Conservation (phyloP, 2,329 filamentous ascomycete genomes). For the Emmonsiellopsis sp. region DNA sequence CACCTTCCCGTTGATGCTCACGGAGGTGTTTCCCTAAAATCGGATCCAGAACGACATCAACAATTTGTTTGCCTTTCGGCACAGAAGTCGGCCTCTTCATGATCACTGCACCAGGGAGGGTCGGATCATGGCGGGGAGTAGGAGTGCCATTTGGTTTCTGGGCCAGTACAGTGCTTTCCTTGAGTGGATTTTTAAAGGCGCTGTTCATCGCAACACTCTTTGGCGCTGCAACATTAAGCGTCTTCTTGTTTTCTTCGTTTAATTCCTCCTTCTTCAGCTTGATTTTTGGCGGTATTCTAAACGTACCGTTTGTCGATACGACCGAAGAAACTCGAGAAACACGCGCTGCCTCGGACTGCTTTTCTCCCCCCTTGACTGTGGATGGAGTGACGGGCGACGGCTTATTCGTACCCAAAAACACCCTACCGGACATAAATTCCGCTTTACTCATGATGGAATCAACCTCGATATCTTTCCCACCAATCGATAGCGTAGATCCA, state of each 20-base stretch:
- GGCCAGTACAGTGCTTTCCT: slow-evolving; percentile 43
- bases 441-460: slow-evolving; percentile 52
- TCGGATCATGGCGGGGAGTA: slow-evolving; percentile 57
- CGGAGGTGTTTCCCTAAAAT: slow-evolving; percentile 53
- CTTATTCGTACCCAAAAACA: slow-evolving; percentile 21
- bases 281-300: slow-evolving; percentile 15
- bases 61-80: slow-evolving; percentile 55
- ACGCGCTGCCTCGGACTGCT: background rate
- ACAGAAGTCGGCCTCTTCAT: slow-evolving; percentile 53
- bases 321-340: background rate
- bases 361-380: slow-evolving; percentile 7
- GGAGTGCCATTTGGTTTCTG: slow-evolving; percentile 40
- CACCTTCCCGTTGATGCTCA: slow-evolving; percentile 60
- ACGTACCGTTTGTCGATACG: background rate
- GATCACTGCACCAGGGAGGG: slow-evolving; percentile 50
- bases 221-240: slow-evolving; percentile 27
- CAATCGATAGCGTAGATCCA: slow-evolving; percentile 53
- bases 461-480: slow-evolving; percentile 61
- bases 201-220: slow-evolving; percentile 33
- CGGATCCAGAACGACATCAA: slow-evolving; percentile 66
- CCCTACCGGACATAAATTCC: slow-evolving; percentile 43
- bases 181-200: slow-evolving; percentile 54
- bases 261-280: slow-evolving; percentile 6
- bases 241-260: slow-evolving; percentile 29
- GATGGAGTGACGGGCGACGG: slow-evolving; percentile 6